A percentile compares a stretch with the other conserved stretches of the same genome.
Conservation (phyloP, 1,284 basidiomycete genomes). For the Amylostereum areolatum region DNA sequence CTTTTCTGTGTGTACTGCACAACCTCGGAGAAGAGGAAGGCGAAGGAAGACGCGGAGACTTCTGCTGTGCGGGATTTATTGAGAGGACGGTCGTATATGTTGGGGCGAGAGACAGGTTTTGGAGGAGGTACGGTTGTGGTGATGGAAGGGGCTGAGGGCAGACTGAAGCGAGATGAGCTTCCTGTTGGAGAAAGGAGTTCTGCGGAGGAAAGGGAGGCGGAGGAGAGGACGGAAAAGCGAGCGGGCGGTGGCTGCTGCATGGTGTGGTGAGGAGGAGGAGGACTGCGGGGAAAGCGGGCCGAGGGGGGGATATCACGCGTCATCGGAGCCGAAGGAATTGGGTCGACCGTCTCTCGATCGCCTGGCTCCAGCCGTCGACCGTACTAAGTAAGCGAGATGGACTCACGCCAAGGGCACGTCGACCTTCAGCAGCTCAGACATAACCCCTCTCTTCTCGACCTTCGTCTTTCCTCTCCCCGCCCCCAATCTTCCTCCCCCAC, state of each 20-base stretch:
- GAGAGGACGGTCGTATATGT: constrained; percentile 80
- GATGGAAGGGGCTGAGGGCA: constrained; percentile 51
- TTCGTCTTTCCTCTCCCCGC: constrained; percentile 6
- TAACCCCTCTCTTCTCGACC: too few relatives aligned
- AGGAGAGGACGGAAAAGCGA: constrained; percentile 65
- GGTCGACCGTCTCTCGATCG: too few relatives aligned
- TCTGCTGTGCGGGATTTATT: constrained; percentile 80
- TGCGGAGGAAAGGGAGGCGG: constrained; percentile 54
- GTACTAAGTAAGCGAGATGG: too few relatives aligned
- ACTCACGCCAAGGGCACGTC: too few relatives aligned
- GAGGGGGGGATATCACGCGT: too few relatives aligned
- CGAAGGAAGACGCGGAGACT: constrained; percentile 77
- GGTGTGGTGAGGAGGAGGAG: background rate
- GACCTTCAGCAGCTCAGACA: too few relatives aligned
- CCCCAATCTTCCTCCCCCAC: constrained; percentile 11
- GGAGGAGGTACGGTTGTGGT: constrained; percentile 31
- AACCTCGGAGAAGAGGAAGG: constrained; percentile 88
- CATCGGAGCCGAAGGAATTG: too few relatives aligned
- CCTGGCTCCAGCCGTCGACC: too few relatives aligned
- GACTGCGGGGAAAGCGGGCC: background rate
- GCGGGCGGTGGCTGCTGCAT: too few relatives aligned
- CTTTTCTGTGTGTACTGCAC: constrained; percentile 94
- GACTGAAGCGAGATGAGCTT: constrained; percentile 60
- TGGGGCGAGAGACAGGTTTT: constrained; percentile 47
- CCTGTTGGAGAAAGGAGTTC: constrained; percentile 60